Percentiles rank a stretch among this genome's conserved stretches.
phyloP scores from a whole-genome alignment of 768 basidiomycete species.

The Mycena rosella region DNA sequence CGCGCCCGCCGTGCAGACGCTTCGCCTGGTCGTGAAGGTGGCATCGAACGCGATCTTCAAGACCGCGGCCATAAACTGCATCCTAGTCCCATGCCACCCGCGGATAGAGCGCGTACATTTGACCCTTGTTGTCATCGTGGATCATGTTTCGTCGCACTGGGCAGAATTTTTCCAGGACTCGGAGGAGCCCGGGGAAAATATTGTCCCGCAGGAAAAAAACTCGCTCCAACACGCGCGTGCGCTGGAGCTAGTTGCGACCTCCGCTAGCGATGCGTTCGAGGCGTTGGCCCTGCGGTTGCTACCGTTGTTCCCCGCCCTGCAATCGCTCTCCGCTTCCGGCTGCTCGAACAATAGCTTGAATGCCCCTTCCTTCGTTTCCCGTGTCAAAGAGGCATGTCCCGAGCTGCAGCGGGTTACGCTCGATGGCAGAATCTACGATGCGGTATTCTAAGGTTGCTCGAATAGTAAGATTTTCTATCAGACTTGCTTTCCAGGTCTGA shows the following conservation, averaged over 20 bases:
- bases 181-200: too few species aligned
- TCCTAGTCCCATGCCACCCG: conserved; percentile 12
- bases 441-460: not conserved
- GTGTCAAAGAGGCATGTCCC: conserved; percentile 12
- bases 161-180: conserved; percentile 27
- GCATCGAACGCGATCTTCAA: conserved; percentile 14
- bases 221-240: conserved; percentile 15
- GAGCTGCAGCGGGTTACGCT: conserved; percentile 9
- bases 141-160: conserved; percentile 31
- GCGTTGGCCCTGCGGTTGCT: conserved; percentile 19
- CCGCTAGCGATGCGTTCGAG: conserved; percentile 17
- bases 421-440: conserved; percentile 26
- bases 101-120: conserved; percentile 12
- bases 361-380: conserved; percentile 8
- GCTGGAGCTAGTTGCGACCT: conserved; percentile 21
- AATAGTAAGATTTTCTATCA: not conserved
- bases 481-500: not conserved
- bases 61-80: conserved; percentile 13
- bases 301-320: conserved; percentile 13
- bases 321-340: conserved; percentile 12
- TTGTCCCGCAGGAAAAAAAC: not conserved
- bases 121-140: conserved; percentile 23
- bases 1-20: conserved; percentile 10
- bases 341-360: conserved; percentile 9
- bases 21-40: conserved; percentile 27